These are phyloP conservation scores for Fusarium longipes DNA, from an alignment of 2,329 filamentous ascomycete genomes.

Conservation along the genomic window DNA sequence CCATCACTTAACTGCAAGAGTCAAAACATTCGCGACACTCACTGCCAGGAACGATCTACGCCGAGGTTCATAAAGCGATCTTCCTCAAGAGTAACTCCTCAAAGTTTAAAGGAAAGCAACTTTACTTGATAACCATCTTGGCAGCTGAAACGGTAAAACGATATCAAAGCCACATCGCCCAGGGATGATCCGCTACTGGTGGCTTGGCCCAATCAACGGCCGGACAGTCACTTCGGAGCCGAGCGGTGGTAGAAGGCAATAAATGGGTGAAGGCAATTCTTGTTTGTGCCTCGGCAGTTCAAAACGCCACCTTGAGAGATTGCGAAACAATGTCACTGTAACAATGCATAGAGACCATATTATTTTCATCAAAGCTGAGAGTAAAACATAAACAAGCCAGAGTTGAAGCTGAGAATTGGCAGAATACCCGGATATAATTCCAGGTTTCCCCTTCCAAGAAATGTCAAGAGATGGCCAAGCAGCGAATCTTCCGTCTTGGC, in stretches of 20 bases:
- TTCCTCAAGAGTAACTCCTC: neutral
- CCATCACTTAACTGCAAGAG: neutral
- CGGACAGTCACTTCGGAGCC: conserved; percentile 17
- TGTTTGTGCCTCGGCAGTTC: conserved; percentile 10
- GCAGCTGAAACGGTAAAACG: conserved; percentile 15
- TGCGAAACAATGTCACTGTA: neutral
- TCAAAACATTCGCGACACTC: neutral
- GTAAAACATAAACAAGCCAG: neutral
- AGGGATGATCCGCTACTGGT: neutral
- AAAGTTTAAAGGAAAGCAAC: neutral
- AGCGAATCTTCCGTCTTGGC: neutral
- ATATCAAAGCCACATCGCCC: neutral
- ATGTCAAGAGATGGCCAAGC: conserved; percentile 7
- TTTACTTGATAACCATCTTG: neutral
- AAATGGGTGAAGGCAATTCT: neutral
- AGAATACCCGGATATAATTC: neutral
- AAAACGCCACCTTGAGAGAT: neutral
- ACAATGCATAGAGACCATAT: neutral
- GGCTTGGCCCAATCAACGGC: conserved; percentile 11
- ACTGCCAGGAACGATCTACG: neutral
- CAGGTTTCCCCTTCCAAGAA: neutral
- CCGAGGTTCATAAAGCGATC: neutral
- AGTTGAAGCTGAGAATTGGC: neutral
- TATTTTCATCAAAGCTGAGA: neutral
- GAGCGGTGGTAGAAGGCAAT: neutral